phyloP scores from a whole-genome alignment of 805 yeast species.

The Candida khao-thaluensis region DNA sequence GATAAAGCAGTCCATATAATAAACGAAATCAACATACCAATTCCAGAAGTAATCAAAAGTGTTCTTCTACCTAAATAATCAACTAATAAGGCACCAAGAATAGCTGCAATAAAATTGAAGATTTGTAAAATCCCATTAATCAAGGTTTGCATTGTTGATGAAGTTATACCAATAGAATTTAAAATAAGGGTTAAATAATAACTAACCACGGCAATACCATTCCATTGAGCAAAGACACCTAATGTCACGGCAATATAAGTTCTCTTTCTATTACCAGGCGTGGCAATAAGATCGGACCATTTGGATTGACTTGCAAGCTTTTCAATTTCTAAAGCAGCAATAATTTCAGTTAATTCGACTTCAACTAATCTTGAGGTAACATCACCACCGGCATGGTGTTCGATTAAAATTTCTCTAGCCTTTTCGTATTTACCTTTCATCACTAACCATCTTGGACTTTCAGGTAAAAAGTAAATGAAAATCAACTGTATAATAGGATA shows the following conservation, averaged over 20 bases:
- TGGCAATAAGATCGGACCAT: conserved; percentile 39
- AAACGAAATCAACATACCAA: conserved; percentile 26
- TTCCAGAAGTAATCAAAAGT: conserved; percentile 25
- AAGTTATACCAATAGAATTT: conserved; percentile 18
- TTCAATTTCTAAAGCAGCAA: conserved; percentile 41
- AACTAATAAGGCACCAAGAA: conserved; percentile 21
- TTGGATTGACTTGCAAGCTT: conserved; percentile 28
- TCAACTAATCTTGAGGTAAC: conserved; percentile 14
- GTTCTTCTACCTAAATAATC: conserved; percentile 28
- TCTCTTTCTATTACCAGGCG: conserved; percentile 43
- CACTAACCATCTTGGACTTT: conserved; percentile 48
- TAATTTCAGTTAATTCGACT: conserved; percentile 41
- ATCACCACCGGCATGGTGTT: conserved; percentile 12
- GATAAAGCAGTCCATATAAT: conserved; percentile 27
- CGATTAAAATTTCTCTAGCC: conserved; percentile 23
- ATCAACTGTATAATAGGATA: conserved; percentile 45
- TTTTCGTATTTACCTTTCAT: conserved; percentile 27
- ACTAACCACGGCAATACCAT: conserved; percentile 49
- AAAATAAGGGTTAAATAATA: conserved; percentile 18
- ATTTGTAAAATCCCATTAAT: conserved; percentile 17
- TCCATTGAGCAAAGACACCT: conserved; percentile 41
- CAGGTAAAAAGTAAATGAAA: conserved; percentile 44
- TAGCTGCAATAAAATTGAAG: conserved; percentile 18
- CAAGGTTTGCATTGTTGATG: conserved; percentile 13
- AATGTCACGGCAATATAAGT: conserved; percentile 23